A percentile compares a stretch with the other conserved stretches of the same genome.
Conservation (phyloP, 306 rosid genomes). For the Vicia sativa region DNA sequence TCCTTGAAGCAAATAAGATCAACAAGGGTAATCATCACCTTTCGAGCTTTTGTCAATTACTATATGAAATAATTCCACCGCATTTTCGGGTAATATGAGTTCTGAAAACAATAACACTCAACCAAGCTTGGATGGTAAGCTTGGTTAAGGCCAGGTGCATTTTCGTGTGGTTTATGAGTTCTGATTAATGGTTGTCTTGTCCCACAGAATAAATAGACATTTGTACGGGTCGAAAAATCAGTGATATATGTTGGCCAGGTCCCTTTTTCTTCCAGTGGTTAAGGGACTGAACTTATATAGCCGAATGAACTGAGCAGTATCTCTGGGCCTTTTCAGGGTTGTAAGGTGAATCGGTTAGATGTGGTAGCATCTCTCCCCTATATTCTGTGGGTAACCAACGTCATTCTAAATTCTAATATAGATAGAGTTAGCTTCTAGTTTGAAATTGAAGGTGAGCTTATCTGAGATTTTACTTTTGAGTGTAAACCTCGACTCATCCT, state of each 20-base stretch:
- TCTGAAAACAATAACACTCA: no score
- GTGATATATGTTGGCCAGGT: background rate
- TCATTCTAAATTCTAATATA: background rate
- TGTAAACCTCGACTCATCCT: background rate
- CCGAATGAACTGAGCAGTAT: background rate
- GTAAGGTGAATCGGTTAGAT: background rate
- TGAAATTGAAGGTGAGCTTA: background rate
- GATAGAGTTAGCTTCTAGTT: background rate
- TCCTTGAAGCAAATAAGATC: conserved; percentile 94
- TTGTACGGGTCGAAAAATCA: background rate
- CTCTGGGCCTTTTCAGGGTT: background rate
- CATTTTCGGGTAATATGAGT: no score
- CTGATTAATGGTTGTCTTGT: background rate
- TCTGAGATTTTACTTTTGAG: background rate
- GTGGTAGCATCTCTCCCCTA: background rate
- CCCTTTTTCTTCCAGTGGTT: background rate
- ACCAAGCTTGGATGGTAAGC: background rate
- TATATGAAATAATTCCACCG: background rate
- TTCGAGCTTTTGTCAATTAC: background rate
- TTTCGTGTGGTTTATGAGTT: background rate
- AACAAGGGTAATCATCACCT: conserved; percentile 61
- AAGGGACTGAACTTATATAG: background rate
- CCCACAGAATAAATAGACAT: background rate
- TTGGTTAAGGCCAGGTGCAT: background rate
- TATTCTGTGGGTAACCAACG: background rate